A percentile compares a stretch with the other conserved stretches of the same genome.
phyloP scores from a whole-genome alignment of 768 basidiomycete species.

The Lentinula boryana region DNA sequence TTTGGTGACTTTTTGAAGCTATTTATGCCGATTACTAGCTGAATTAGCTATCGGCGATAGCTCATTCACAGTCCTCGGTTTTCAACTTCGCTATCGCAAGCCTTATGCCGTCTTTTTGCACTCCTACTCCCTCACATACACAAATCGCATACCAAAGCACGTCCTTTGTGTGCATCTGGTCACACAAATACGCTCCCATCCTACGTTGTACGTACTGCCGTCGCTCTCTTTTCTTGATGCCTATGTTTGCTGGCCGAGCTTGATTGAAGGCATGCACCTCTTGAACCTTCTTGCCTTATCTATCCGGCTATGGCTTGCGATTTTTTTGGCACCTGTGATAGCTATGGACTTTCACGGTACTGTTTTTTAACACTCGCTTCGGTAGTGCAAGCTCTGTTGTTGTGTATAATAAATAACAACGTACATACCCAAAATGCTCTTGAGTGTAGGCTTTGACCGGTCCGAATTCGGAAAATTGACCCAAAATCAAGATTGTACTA shows the following conservation, averaged over 20 bases:
- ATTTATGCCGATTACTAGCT: constrained; percentile 4
- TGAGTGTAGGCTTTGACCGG: too few relatives aligned
- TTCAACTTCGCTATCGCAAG: constrained; percentile 4
- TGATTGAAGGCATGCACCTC: background rate
- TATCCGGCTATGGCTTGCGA: constrained; percentile 3
- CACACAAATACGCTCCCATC: background rate
- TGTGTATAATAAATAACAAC: too few relatives aligned
- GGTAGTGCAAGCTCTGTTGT: too few relatives aligned
- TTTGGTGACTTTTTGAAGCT: background rate
- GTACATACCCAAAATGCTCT: too few relatives aligned
- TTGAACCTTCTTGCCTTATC: background rate
- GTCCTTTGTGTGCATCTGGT: background rate
- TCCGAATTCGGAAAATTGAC: too few relatives aligned
- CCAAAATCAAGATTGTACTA: too few relatives aligned
- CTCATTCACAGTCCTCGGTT: constrained; percentile 2
- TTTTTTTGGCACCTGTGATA: background rate
- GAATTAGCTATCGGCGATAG: constrained; percentile 4
- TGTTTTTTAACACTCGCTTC: background rate
- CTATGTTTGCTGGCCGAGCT: constrained; percentile 5
- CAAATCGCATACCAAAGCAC: background rate
- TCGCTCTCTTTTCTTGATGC: background rate
- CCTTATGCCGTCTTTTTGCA: background rate
- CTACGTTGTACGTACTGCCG: background rate
- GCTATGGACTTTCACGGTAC: background rate
- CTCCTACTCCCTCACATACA: background rate